Evolutionary conservation across 257 asterid genomes (phyloP), one percentile per base, ranked within the genome.

Genomic region (Fraxinus cuspidata): DNA sequence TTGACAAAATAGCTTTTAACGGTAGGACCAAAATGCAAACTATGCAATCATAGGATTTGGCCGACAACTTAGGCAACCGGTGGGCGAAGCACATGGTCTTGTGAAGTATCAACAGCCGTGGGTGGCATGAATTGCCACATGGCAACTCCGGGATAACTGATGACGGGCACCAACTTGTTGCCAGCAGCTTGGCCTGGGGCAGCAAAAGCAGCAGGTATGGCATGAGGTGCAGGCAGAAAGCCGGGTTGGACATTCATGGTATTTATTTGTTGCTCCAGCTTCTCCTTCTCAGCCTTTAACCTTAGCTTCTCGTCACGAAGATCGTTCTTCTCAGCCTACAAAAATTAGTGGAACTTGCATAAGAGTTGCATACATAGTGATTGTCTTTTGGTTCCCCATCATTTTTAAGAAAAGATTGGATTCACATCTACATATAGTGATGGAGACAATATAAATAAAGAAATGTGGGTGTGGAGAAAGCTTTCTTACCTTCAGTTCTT

Each of bases 111-210:
- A 23, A 94, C 96, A 58, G 97, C 92, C 37, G 97, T 96, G 63
- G 98, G 98, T 12, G 99, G 98, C 98, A 95, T 86, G 89, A 92
- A 95, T 81, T 92, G 99, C 99, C 99, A 95, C 98, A 95, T 95
- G 29, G 97, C 96, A 4, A 90, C 92, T n/a, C 98, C 97, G 9
- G 99, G 99, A 83, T 95, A 91, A 66, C 96, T 86, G 85, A 92
- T 86, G 80, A 95, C 75, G 0, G 99, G 98, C 72, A 95, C 94
- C 89, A 92, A 44, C 81, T 95, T 94, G 91, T 88, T 91, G 78
- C 92, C 97, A 5, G 83, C 76, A 28, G 86, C 89, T 84, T 88
- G 97, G 83, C 87, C 84, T 74, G 88, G 96, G 64, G 94, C 85
- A 38, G 94, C 94, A 79, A 85, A 91, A 19, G 94, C 88, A 72